Evolutionary conservation across 257 asterid genomes (phyloP).

Genomic region (Anisodus acutangulus): DNA sequence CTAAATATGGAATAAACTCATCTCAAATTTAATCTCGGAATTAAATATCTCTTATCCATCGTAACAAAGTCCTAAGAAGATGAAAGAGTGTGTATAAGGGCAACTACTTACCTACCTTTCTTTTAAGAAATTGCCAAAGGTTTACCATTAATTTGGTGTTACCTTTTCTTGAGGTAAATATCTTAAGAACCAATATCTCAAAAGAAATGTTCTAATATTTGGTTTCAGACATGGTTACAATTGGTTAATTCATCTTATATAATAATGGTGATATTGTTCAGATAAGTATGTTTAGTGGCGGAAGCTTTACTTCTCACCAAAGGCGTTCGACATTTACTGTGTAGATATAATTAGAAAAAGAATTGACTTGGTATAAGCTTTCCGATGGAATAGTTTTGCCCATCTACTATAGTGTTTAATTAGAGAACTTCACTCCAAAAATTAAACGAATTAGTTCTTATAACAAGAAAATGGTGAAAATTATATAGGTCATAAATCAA

Average conservation of each 20-base stretch:
- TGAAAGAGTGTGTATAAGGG: not conserved
- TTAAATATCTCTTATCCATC: no score
- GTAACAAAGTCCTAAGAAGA: not conserved
- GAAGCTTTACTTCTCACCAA: not conserved
- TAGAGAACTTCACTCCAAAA: not conserved
- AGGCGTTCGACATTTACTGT: not conserved
- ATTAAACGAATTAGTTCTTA: not conserved
- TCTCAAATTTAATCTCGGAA: no score
- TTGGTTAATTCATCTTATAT: not conserved
- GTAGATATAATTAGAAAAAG: not conserved
- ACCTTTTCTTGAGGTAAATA: slow-evolving; percentile 26
- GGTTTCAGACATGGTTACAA: not conserved
- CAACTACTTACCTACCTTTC: slow-evolving; percentile 15
- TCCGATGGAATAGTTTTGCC: not conserved
- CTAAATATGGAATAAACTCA: no score
- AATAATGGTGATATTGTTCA: not conserved
- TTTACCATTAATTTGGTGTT: slow-evolving; percentile 19
- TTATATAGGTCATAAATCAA: not conserved
- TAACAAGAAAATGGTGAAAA: not conserved
- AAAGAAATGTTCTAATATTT: not conserved
- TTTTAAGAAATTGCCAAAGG: slow-evolving; percentile 17
- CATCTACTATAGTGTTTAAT: not conserved
- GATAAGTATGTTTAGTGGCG: not conserved
- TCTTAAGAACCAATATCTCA: not conserved
- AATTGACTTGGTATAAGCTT: not conserved